Evolutionary conservation across 345 rosid genomes (phyloP).

Genomic region (Draba incana): DNA sequence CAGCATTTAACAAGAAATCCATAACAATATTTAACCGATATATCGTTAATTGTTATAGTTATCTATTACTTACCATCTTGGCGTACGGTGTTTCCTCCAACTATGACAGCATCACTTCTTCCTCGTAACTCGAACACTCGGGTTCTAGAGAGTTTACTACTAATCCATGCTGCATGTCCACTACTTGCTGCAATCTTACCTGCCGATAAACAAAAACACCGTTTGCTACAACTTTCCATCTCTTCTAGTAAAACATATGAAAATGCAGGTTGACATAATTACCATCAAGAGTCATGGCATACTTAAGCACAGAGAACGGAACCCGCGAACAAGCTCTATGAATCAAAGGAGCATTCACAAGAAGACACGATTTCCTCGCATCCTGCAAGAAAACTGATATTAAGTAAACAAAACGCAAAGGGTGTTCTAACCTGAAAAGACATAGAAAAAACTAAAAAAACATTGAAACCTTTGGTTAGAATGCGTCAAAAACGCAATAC

Average conservation of each 20-base stretch:
- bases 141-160: slow-evolving; percentile 75
- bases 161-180: slow-evolving; percentile 97
- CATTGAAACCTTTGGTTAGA: too few relatives aligned
- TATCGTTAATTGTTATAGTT: not conserved
- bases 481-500: too few relatives aligned
- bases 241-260: not conserved
- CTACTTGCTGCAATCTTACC: slow-evolving; percentile 93
- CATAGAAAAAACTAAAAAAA: too few relatives aligned
- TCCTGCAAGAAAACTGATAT: slow-evolving; percentile 50
- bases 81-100: slow-evolving; percentile 92
- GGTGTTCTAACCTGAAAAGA: too few relatives aligned
- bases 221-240: not conserved
- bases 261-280: slow-evolving; percentile 28
- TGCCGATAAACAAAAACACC: slow-evolving; percentile 38
- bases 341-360: slow-evolving; percentile 87
- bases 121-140: slow-evolving; percentile 87
- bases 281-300: slow-evolving; percentile 99
- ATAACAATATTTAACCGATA: not conserved
- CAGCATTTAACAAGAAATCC: slow-evolving; percentile 43
- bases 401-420: too few relatives aligned
- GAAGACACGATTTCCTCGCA: slow-evolving; percentile 76
- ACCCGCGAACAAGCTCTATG: slow-evolving; percentile 79
- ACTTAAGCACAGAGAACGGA: slow-evolving; percentile 91
- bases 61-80: slow-evolving; percentile 65
- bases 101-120: slow-evolving; percentile 84